Evolutionary conservation across 352 stramenopile species (phyloP).

Genomic region (Pilasporangium apinafurcum): DNA sequence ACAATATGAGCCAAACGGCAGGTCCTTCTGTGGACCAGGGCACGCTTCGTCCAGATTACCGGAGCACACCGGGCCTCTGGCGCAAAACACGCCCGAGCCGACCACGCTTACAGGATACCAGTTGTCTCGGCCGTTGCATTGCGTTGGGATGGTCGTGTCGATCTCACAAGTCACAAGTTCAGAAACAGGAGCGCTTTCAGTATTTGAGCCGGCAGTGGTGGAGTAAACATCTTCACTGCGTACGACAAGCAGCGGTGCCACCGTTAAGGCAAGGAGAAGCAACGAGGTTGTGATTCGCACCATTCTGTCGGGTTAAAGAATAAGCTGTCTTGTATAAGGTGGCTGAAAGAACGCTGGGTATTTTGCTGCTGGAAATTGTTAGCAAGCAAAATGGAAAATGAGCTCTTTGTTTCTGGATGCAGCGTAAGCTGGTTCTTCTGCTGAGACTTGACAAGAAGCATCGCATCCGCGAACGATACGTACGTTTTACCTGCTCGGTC

Average conservation of each 20-base stretch:
- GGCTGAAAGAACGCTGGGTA: neutral
- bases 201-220: conserved; percentile 5
- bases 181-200: conserved; percentile 9
- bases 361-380: neutral
- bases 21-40: conserved; percentile 12
- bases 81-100: conserved; percentile 19
- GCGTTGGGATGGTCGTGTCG: conserved; percentile 8
- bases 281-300: neutral
- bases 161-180: conserved; percentile 8
- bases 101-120: conserved; percentile 27
- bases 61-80: conserved; percentile 18
- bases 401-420: neutral
- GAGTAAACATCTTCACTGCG: neutral
- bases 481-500: too few species aligned
- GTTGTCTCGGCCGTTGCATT: conserved; percentile 18
- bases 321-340: neutral
- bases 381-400: neutral
- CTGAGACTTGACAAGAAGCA: too few species aligned
- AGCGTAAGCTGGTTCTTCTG: too few species aligned
- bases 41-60: conserved; percentile 11
- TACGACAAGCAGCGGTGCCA: neutral
- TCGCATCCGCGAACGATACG: too few species aligned
- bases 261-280: neutral
- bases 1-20: conserved; percentile 18
- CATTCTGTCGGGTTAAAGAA: neutral